These are phyloP conservation scores for Cutaneotrichosporon spelunceum DNA, from an alignment of 1,284 basidiomycete genomes.

Conservation along the genomic window DNA sequence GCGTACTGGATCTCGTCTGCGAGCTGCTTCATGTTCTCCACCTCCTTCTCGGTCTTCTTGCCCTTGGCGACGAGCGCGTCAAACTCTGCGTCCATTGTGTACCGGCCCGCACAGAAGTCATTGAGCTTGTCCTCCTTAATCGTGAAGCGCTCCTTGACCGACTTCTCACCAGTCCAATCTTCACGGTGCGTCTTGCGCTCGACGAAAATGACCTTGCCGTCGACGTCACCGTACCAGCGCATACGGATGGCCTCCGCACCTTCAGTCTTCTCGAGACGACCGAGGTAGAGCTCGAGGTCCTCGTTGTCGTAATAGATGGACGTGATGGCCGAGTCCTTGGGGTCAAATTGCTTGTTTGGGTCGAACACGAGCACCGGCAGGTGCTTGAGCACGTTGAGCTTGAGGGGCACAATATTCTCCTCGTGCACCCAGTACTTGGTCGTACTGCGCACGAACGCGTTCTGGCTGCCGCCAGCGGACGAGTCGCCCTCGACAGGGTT, in stretches of 20 bases:
- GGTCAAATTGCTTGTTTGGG: slow-evolving; percentile 87
- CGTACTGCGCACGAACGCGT: slow-evolving; percentile 94
- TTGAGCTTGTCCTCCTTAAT: slow-evolving; percentile 95
- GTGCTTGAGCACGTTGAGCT: slow-evolving; percentile 88
- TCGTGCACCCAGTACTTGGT: slow-evolving; percentile 99
- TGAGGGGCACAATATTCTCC: slow-evolving; percentile 93
- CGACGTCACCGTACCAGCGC: slow-evolving; percentile 95
- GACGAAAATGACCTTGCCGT: slow-evolving; percentile 79
- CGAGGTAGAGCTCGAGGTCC: slow-evolving; percentile 94
- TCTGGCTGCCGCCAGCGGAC: slow-evolving; percentile 89
- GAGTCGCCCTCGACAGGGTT: slow-evolving; percentile 92
- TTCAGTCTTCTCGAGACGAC: slow-evolving; percentile 96
- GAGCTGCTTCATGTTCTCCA: slow-evolving; percentile 92
- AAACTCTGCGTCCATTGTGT: slow-evolving; percentile 93
- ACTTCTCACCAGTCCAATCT: slow-evolving; percentile 99
- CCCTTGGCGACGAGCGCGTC: slow-evolving; percentile 83
- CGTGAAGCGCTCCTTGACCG: slow-evolving; percentile 95
- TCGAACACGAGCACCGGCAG: slow-evolving; percentile 95
- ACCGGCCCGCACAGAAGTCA: slow-evolving; percentile 81
- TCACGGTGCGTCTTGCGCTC: slow-evolving; percentile 98
- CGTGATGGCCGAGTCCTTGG: slow-evolving; percentile 72
- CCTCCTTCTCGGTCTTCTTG: slow-evolving; percentile 90
- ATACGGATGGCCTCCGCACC: slow-evolving; percentile 95
- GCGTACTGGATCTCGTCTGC: slow-evolving; percentile 95
- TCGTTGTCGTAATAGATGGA: slow-evolving; percentile 73